Evolutionary conservation across 176 grass and related monocot species (phyloP), one percentile per base, ranked within the genome.

Genomic region (Ananas comosus): DNA sequence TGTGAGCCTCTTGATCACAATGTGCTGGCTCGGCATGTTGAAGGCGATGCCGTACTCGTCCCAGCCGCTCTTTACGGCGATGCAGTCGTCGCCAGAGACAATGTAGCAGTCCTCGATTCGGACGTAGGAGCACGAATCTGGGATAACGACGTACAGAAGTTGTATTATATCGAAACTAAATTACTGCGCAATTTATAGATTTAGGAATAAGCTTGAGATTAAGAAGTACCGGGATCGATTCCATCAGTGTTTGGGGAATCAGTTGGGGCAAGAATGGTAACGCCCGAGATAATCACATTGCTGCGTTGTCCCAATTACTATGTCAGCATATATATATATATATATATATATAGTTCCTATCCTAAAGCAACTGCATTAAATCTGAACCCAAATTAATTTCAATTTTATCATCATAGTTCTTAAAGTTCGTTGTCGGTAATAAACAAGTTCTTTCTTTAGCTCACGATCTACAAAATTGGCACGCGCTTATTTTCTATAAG

Each of bases 191-290:
- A 17, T 42, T 7, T 42, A 42, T 7, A 6, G 33, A 42, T 42
- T 42, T 42, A 42, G 33, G 7, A 42, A 42, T 7, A 42, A 42
- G 33, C 5, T 42, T 6, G 33, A 42, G 33, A 42, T 42, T 42
- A 42, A 7, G 33, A 42, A 42, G 33, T 42, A 92, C 93, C 93
- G 81, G 93, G 93, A 87, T 97, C 93, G 14, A 97, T 87, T 33
- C 93, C 93, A 81, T 97, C 93, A 16, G 93, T 97, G 33, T 97
- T 97, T 24, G 89, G 89, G 61, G 93, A 87, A 59, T 92, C 78
- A 75, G 87, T 65, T 48, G 93, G 93, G 69, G 93, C 81, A 29
- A 89, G 65, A 70, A 96, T 88, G 13, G 83, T 90, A 64, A 92
- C 16, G 79, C 83, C 67, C 67, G 76, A 92, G 1, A 96, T 76